Evolutionary conservation across 176 grass and related monocot genomes (phyloP).

Genomic region (Aegilops sharonensis): DNA sequence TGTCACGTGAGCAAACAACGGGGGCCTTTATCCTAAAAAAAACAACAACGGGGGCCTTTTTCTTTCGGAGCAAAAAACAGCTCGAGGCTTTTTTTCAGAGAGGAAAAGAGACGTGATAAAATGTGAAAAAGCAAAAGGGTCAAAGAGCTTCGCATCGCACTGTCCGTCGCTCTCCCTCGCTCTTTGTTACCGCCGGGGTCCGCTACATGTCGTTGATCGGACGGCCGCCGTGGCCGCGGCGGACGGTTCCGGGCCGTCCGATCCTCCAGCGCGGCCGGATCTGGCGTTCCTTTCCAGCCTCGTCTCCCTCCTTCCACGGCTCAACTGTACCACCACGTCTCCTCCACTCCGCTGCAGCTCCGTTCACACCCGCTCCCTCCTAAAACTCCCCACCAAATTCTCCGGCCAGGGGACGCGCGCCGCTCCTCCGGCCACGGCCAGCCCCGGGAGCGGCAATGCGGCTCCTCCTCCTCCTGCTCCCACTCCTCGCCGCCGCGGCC

Average conservation of each 20-base stretch:
- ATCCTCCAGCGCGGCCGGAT: constrained; percentile 27
- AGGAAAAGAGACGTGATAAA: too few relatives aligned
- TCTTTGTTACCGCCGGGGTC: neutral
- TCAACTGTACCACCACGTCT: neutral
- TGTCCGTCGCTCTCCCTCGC: neutral
- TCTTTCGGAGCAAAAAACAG: too few relatives aligned
- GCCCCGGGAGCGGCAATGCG: constrained; percentile 33
- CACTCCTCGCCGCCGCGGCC: constrained; percentile 29
- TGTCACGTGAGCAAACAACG: too few relatives aligned
- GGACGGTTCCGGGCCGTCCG: neutral
- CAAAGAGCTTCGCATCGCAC: neutral
- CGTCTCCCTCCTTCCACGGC: neutral
- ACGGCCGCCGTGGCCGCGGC: neutral
- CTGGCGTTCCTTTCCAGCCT: neutral
- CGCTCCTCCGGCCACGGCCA: neutral
- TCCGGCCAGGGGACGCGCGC: neutral
- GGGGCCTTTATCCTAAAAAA: too few relatives aligned
- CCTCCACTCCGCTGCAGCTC: constrained; percentile 10
- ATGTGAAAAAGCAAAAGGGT: too few relatives aligned
- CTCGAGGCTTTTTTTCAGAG: too few relatives aligned
- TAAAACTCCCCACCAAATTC: neutral
- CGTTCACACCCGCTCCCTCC: neutral
- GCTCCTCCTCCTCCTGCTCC: constrained; percentile 41
- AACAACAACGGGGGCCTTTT: too few relatives aligned
- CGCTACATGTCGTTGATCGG: neutral